phyloP scores from a whole-genome alignment of 129 eudicot species.

The Silybum marianum region DNA sequence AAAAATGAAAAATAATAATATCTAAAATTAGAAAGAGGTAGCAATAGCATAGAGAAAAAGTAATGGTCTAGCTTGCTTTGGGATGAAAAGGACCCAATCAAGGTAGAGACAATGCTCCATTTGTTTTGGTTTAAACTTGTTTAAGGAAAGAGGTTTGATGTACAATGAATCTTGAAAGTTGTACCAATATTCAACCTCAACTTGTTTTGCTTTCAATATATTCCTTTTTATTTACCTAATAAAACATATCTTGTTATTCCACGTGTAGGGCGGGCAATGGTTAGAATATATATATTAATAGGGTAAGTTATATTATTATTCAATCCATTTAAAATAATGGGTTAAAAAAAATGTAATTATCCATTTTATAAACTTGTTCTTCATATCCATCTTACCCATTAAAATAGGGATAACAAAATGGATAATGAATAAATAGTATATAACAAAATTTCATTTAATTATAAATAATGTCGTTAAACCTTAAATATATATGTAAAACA shows the following conservation, averaged over 20 bases:
- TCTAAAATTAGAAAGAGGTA: background rate
- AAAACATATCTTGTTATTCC: slow-evolving; percentile 9
- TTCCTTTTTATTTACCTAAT: slow-evolving; percentile 22
- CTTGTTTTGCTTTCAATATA: slow-evolving; percentile 32
- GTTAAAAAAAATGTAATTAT: too few species aligned
- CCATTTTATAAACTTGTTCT: too few species aligned
- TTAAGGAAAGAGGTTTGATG: slow-evolving; percentile 17
- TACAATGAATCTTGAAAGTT: slow-evolving; percentile 31
- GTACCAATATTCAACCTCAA: slow-evolving; percentile 13
- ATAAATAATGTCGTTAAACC: too few species aligned
- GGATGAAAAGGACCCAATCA: slow-evolving; percentile 12
- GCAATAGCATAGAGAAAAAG: background rate
- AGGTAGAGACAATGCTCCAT: slow-evolving; percentile 31
- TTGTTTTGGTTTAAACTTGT: background rate
- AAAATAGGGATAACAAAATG: too few species aligned
- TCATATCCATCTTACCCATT: too few species aligned
- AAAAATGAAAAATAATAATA: background rate
- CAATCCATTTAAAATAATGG: too few species aligned
- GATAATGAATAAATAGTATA: too few species aligned
- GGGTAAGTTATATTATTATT: too few species aligned
- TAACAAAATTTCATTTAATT: too few species aligned
- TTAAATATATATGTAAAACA: too few species aligned
- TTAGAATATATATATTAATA: too few species aligned
- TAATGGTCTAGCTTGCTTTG: slow-evolving; percentile 1
- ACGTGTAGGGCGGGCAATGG: too few species aligned